phyloP scores from a whole-genome alignment of 441 rosid genomes.

The Erodium chrysanthum region DNA sequence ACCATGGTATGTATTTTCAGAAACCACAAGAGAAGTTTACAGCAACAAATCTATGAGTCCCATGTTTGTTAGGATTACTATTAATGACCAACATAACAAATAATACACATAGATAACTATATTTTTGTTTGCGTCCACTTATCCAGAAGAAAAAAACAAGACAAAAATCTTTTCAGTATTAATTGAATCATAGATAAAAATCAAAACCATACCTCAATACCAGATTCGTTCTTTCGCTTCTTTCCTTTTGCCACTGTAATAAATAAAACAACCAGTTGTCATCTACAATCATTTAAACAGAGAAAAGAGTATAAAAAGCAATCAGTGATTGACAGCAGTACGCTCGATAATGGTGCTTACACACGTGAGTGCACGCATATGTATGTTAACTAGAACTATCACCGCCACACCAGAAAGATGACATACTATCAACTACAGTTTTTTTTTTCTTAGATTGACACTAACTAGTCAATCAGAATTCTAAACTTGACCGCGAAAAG shows the following conservation, averaged over 20 bases:
- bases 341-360: not conserved
- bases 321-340: not conserved
- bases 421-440: too few relatives aligned
- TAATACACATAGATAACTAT: too few relatives aligned
- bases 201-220: conserved; percentile 52
- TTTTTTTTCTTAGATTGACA: not conserved
- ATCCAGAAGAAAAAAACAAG: too few relatives aligned
- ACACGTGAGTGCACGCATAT: not conserved
- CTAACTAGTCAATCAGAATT: not conserved
- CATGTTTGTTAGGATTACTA: too few relatives aligned
- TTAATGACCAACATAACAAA: too few relatives aligned
- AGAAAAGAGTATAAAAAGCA: not conserved
- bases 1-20: too few relatives aligned
- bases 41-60: too few relatives aligned
- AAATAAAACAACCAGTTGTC: conserved; percentile 6
- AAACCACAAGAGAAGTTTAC: too few relatives aligned
- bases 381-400: not conserved
- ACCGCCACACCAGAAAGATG: not conserved
- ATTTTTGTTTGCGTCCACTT: too few relatives aligned
- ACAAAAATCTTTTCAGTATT: not conserved
- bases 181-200: conserved; percentile 11
- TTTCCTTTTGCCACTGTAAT: conserved; percentile 65
- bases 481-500: not conserved
- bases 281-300: not conserved
- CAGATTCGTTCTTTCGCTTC: conserved; percentile 76